These are phyloP conservation scores for Alternaria sp. DNA, from an alignment of 2,329 filamentous ascomycete genomes.

Conservation along the genomic window DNA sequence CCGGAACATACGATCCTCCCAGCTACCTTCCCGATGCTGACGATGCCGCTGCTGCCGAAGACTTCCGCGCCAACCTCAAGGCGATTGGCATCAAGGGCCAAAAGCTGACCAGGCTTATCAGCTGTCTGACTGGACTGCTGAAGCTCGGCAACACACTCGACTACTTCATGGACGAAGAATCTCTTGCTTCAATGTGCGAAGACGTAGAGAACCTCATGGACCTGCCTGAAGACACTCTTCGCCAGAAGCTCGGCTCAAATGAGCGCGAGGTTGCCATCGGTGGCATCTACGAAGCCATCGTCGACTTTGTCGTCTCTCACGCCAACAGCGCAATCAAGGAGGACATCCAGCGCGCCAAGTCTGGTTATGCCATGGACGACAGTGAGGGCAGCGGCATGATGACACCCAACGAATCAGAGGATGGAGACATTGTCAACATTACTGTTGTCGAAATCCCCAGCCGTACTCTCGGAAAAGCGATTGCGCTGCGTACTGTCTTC, in stretches of 20 bases:
- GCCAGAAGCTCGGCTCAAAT: conserved; percentile 79
- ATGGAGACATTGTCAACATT: conserved; percentile 86
- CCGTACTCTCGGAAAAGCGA: conserved; percentile 80
- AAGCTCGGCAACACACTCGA: conserved; percentile 92
- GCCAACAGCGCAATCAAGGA: conserved; percentile 83
- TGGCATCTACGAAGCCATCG: conserved; percentile 89
- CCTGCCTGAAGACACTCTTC: conserved; percentile 81
- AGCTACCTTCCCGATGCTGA: conserved; percentile 91
- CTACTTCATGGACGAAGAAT: conserved; percentile 82
- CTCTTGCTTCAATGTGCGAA: conserved; percentile 84
- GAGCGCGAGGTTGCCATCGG: conserved; percentile 83
- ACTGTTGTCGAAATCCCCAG: conserved; percentile 87
- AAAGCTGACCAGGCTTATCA: conserved; percentile 81
- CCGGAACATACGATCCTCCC: conserved; percentile 84
- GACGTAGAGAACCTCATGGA: conserved; percentile 88
- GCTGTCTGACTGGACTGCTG: conserved; percentile 81
- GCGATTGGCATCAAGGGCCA: conserved; percentile 93
- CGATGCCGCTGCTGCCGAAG: conserved; percentile 89
- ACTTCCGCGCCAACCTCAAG: conserved; percentile 86
- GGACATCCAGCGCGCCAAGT: conserved; percentile 72
- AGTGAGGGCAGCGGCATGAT: conserved; percentile 60
- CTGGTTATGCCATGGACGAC: conserved; percentile 71
- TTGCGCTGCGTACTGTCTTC: conserved; percentile 89
- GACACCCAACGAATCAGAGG: conserved; percentile 71
- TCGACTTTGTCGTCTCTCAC: conserved; percentile 91